Evolutionary conservation across 768 basidiomycete species (phyloP).

Genomic region (Amanita rubescens): DNA sequence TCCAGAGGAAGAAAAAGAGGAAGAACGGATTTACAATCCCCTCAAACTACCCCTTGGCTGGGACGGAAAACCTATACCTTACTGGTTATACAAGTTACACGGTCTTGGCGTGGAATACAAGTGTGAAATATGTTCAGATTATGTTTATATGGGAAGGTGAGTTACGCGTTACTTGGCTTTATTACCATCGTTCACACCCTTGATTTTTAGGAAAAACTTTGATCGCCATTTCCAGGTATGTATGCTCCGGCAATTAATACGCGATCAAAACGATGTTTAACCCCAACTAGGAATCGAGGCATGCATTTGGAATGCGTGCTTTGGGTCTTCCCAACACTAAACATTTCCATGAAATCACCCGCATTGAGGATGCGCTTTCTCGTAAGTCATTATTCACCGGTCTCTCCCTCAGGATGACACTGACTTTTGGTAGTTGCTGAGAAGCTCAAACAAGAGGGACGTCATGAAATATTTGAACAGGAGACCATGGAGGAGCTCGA

Average conservation of each 20-base stretch:
- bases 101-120: conserved; percentile 97
- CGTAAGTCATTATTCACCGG: conserved; percentile 45
- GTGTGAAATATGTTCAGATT: conserved; percentile 96
- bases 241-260: conserved; percentile 19
- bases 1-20: conserved; percentile 80
- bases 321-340: conserved; percentile 96
- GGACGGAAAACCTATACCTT: conserved; percentile 99
- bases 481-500: conserved; percentile 98
- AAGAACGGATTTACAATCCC: conserved; percentile 96
- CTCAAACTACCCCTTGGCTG: conserved; percentile 94
- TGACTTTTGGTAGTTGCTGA: conserved; percentile 67
- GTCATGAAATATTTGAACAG: conserved; percentile 85
- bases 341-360: conserved; percentile 98
- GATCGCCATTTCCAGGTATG: conserved; percentile 90
- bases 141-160: conserved; percentile 93
- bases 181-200: conserved; percentile 4
- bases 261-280: not conserved
- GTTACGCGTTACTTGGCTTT: conserved; percentile 14
- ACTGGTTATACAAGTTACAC: conserved; percentile 97
- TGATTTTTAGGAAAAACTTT: conserved; percentile 73
- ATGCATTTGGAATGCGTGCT: conserved; percentile 97
- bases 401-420: not conserved
- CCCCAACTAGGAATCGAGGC: conserved; percentile 74
- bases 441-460: conserved; percentile 94
- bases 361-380: conserved; percentile 92